These are phyloP conservation scores for Termitomyces sp. DNA, from an alignment of 768 basidiomycete genomes.

Conservation along the genomic window DNA sequence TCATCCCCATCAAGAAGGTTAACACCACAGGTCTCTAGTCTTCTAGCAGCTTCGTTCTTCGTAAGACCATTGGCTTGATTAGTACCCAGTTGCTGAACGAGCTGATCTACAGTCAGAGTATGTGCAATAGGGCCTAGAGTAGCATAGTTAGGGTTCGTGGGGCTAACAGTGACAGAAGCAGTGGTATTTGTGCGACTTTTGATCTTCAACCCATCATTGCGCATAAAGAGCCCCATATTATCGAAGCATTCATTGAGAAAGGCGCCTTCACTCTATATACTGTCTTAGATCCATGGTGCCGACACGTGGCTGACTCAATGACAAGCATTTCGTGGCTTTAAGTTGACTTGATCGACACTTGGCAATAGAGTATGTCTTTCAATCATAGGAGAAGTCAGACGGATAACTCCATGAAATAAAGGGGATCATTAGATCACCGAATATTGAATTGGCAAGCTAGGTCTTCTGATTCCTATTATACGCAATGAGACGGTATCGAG, in stretches of 20 bases:
- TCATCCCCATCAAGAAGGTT: slow-evolving; percentile 28
- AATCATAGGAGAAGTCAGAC: background rate
- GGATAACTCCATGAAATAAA: background rate
- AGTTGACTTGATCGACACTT: background rate
- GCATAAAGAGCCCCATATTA: slow-evolving; percentile 12
- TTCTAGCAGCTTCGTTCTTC: slow-evolving; percentile 27
- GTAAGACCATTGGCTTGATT: slow-evolving; percentile 28
- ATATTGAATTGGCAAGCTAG: background rate
- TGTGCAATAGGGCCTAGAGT: slow-evolving; percentile 26
- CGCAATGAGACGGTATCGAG: no score
- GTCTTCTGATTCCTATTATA: no score
- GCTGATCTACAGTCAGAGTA: slow-evolving; percentile 21
- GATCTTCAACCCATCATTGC: slow-evolving; percentile 15
- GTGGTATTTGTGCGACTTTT: slow-evolving; percentile 26
- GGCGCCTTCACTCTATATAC: background rate
- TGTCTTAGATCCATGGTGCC: slow-evolving; percentile 4
- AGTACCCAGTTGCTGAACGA: slow-evolving; percentile 26
- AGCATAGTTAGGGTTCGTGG: slow-evolving; percentile 24
- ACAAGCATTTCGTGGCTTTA: background rate
- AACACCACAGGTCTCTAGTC: slow-evolving; percentile 25
- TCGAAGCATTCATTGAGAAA: background rate
- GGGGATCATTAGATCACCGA: background rate
- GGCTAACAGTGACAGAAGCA: slow-evolving; percentile 24
- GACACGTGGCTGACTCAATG: slow-evolving; percentile 2
- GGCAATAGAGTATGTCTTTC: background rate